Evolutionary conservation across 352 stramenopile genomes (phyloP), one percentile per base, ranked within the genome.

Genomic region (Peronosclerospora sorghi): DNA sequence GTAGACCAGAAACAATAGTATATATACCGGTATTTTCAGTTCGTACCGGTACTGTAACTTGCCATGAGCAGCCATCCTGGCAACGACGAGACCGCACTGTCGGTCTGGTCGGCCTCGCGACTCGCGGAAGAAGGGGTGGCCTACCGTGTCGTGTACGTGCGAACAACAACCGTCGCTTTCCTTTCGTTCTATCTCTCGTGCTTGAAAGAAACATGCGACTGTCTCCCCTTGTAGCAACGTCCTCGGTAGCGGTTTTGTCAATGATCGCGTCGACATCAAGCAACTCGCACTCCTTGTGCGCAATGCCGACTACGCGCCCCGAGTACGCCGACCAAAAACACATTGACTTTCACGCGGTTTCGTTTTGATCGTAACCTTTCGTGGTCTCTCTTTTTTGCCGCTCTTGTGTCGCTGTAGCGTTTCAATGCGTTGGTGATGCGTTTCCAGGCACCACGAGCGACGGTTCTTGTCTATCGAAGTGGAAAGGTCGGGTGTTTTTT

Each of bases 381-480:
- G 4, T 15, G 10, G 15, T n/a, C n/a, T n/a, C n/a, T n/a, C n/a
- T n/a, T n/a, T n/a, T n/a, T n/a, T n/a, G n/a, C n/a, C 28, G 28
- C 15, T 10, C 26, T 30, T n/a, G 29, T 21, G 20, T 4, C 4
- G 6, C 7, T 41, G 1, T 14, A 85, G 73, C 60, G 66, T 30
- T 87, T 87, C 36, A 69, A 51, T n/a, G 72, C 72, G 7, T 38
- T 87, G 32, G 55, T 85, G 17, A 62, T 86, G 47, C 74, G 74
- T 35, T 86, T 83, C 50, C 56, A 68, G 30, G 37, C 56, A 8
- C 74, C 75, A 17, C 59, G 61, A 6, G 75, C 72, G 17, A 83
- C 72, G 2, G 51, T 83, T 20, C 42, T 85, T 13, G 34, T 76
- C 20, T 87, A 87, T 41, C 54, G 63, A 14, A 85, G 72, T 36